Evolutionary conservation across 2,329 filamentous ascomycete species (phyloP).

Genomic region (Penicillium aurantiogriseum): DNA sequence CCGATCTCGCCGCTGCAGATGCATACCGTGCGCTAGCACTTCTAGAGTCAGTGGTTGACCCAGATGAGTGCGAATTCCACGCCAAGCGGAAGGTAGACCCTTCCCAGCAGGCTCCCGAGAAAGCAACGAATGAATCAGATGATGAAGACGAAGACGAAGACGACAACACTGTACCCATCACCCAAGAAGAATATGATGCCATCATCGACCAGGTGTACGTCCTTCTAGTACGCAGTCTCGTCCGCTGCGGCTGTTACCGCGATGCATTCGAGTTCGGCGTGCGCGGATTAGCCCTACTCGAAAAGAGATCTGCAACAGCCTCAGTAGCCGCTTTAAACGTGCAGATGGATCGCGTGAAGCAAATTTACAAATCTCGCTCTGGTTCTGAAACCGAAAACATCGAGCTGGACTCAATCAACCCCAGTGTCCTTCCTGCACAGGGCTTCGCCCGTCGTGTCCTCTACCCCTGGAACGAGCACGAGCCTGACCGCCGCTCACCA

Average conservation of each 20-base stretch:
- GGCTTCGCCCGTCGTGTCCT: constrained; percentile 52
- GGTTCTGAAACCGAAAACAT: not conserved
- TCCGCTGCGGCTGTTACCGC: constrained; percentile 40
- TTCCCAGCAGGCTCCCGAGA: not conserved
- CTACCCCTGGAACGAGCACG: constrained; percentile 63
- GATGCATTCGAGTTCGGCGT: constrained; percentile 43
- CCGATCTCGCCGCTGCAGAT: constrained; percentile 85
- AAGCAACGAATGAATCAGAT: constrained; percentile 18
- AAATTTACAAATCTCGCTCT: constrained; percentile 21
- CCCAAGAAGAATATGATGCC: constrained; percentile 36
- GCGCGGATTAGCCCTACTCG: constrained; percentile 31
- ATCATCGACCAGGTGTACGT: constrained; percentile 38
- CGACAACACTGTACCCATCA: constrained; percentile 34
- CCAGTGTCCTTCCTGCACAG: constrained; percentile 35
- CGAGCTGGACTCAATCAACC: constrained; percentile 26
- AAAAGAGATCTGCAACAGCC: constrained; percentile 8
- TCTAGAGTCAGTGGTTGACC: constrained; percentile 72
- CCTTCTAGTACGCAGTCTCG: constrained; percentile 38
- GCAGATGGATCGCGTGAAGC: constrained; percentile 32
- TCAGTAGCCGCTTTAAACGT: constrained; percentile 20
- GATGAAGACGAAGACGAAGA: constrained; percentile 45
- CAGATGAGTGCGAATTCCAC: constrained; percentile 78
- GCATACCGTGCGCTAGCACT: constrained; percentile 88
- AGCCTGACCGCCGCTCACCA: constrained; percentile 57
- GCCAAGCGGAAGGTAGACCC: constrained; percentile 51